Conservation (phyloP, 768 basidiomycete species). For the Fomitopsis serialis region DNA sequence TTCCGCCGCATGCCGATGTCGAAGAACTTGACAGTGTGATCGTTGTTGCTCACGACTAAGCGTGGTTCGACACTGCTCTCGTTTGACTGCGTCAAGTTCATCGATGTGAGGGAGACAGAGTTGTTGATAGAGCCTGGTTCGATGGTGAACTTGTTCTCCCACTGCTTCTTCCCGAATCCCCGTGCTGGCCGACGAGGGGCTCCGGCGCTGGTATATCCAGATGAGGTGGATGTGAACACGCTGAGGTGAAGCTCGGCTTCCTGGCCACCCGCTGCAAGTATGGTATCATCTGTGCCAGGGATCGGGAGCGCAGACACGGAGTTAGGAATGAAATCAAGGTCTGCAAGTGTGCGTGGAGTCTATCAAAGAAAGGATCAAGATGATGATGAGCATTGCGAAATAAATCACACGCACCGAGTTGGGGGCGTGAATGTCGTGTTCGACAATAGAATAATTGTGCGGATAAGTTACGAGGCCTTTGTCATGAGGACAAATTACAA, state of each 20-base stretch:
- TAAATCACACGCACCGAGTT: conserved; percentile 35
- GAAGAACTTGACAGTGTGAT: conserved; percentile 75
- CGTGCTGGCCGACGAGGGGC: conserved; percentile 8
- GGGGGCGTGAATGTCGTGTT: conserved; percentile 50
- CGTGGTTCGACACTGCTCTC: conserved; percentile 70
- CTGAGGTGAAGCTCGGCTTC: conserved; percentile 69
- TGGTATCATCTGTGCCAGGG: conserved; percentile 43
- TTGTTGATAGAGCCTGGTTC: conserved; percentile 73
- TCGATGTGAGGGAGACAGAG: conserved; percentile 61
- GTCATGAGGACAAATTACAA: conserved; percentile 68
- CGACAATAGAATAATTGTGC: conserved; percentile 45
- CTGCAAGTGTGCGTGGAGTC: conserved; percentile 41
- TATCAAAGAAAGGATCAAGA: conserved; percentile 5
- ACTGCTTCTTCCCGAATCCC: conserved; percentile 25
- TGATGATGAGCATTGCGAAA: not conserved
- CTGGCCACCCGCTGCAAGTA: conserved; percentile 76
- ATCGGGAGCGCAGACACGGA: conserved; percentile 54
- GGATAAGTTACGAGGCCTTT: conserved; percentile 63
- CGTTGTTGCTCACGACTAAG: conserved; percentile 83
- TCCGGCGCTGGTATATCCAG: conserved; percentile 4
- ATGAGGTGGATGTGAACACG: conserved; percentile 28
- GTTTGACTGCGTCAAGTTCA: conserved; percentile 53
- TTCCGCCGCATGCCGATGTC: conserved; percentile 54
- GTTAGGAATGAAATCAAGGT: conserved; percentile 56
- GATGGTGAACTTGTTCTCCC: conserved; percentile 53